Percentiles rank a stretch among this genome's conserved stretches.
These are phyloP conservation scores for Cyclostephanos tholiformis DNA, from an alignment of 108 stramenopile species.

Conservation along the genomic window DNA sequence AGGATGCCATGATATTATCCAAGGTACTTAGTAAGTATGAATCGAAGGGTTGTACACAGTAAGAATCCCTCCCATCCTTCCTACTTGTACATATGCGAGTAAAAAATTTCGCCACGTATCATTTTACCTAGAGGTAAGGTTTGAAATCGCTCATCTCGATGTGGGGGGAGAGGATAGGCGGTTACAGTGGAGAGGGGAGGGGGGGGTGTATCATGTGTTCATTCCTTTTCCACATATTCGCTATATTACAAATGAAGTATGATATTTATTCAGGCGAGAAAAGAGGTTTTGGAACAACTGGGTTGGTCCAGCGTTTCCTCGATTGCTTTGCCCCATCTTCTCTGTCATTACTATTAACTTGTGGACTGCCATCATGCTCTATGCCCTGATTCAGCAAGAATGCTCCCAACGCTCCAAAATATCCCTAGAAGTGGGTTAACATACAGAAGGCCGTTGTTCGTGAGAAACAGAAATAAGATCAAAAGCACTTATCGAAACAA, in stretches of 20 bases:
- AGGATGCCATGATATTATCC: not conserved
- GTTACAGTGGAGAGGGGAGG: not conserved
- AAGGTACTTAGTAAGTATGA: not conserved
- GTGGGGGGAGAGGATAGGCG: not conserved
- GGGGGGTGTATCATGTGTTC: not conserved
- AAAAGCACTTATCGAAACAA: not conserved
- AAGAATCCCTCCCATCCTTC: not conserved
- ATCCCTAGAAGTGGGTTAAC: slow-evolving; percentile 47
- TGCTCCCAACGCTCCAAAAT: slow-evolving; percentile 93
- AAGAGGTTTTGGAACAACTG: slow-evolving; percentile 20
- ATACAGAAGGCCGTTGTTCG: not conserved
- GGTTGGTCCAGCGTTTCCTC: slow-evolving; percentile 39
- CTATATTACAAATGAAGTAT: not conserved
- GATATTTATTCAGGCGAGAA: not conserved
- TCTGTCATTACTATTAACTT: not conserved
- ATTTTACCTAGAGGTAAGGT: not conserved
- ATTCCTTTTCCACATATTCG: not conserved
- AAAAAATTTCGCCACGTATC: not conserved
- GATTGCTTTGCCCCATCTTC: slow-evolving; percentile 11
- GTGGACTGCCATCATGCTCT: slow-evolving; percentile 22
- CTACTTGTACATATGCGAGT: not conserved
- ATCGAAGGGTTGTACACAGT: not conserved
- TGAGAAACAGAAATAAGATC: not conserved
- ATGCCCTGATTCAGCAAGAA: slow-evolving; percentile 84
- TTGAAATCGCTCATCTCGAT: not conserved